Percentiles rank a stretch among this genome's conserved stretches.
Evolutionary conservation across 805 yeast genomes (phyloP).

Genomic region (Scheffersomyces amazonensis): DNA sequence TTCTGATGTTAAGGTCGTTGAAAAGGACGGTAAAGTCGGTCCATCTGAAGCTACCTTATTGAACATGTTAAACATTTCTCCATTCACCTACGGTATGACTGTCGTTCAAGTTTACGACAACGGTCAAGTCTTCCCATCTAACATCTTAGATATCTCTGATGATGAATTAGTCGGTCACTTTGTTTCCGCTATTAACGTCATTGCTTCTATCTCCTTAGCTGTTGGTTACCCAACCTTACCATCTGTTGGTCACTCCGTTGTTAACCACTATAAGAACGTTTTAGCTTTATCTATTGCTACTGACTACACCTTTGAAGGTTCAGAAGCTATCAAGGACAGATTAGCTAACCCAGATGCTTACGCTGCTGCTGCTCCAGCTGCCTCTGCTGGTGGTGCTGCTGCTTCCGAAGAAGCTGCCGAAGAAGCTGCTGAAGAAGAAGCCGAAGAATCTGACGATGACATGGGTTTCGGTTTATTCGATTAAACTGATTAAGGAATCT

Average conservation of each 20-base stretch:
- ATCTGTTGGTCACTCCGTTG: constrained; percentile 97
- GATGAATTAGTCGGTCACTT: constrained; percentile 93
- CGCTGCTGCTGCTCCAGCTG: constrained; percentile 99
- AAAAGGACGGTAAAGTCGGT: constrained; percentile 86
- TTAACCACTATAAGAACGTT: constrained; percentile 99
- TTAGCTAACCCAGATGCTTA: constrained; percentile 99
- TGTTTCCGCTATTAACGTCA: constrained; percentile 85
- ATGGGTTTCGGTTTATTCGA: constrained; percentile 99
- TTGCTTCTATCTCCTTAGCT: constrained; percentile 96
- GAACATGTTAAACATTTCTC: constrained; percentile 99
- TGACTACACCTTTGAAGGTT: constrained; percentile 98
- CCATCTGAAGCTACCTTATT: constrained; percentile 98
- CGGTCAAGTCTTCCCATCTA: constrained; percentile 96
- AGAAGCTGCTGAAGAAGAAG: constrained; percentile 71
- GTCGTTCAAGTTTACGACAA: constrained; percentile 97
- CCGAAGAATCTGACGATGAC: constrained; percentile 78
- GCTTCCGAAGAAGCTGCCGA: constrained; percentile 66
- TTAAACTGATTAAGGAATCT: constrained; percentile 51
- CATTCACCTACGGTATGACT: constrained; percentile 98
- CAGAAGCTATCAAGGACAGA: constrained; percentile 99
- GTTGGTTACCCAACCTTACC: constrained; percentile 99
- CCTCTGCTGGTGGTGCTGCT: constrained; percentile 68
- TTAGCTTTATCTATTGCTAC: constrained; percentile 97
- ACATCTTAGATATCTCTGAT: constrained; percentile 97
- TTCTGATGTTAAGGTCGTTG: constrained; percentile 93